Evolutionary conservation across 2,329 filamentous ascomycete genomes (phyloP).

Genomic region (Xylariaceae sp.): DNA sequence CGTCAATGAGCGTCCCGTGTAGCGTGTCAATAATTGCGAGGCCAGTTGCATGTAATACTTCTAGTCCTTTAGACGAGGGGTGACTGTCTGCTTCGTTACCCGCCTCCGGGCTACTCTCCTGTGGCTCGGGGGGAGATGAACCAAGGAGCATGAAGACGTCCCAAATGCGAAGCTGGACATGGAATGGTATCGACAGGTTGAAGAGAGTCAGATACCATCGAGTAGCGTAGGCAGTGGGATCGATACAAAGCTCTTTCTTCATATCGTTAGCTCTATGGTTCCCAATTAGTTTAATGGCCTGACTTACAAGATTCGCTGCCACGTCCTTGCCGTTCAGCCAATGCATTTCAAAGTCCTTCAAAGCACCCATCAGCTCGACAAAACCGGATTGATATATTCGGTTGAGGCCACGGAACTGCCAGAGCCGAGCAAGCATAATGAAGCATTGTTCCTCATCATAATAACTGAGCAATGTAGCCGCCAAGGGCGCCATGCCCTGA

Average conservation of each 20-base stretch:
- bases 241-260: conserved; percentile 71
- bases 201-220: conserved; percentile 97
- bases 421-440: conserved; percentile 93
- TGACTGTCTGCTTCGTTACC: conserved; percentile 27
- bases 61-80: conserved; percentile 60
- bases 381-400: conserved; percentile 82
- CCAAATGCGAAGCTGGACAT: conserved; percentile 92
- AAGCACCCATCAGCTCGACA: conserved; percentile 76
- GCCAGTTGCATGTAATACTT: conserved; percentile 83
- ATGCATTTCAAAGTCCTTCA: conserved; percentile 76
- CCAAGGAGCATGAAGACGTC: conserved; percentile 96
- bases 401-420: conserved; percentile 82
- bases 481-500: conserved; percentile 93
- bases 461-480: conserved; percentile 89
- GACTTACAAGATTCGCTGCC: conserved; percentile 70
- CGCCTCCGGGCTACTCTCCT: conserved; percentile 12
- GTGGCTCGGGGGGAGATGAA: conserved; percentile 53
- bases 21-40: conserved; percentile 89
- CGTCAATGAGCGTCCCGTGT: conserved; percentile 80
- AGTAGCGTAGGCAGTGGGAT: conserved; percentile 89
- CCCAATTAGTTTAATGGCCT: not conserved
- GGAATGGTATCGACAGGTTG: conserved; percentile 93
- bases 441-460: conserved; percentile 94
- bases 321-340: conserved; percentile 80
- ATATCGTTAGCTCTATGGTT: conserved; percentile 12